A percentile compares a stretch with the other conserved stretches of the same genome.
phyloP scores from a whole-genome alignment of 2,329 filamentous ascomycete genomes.

The Cercospora zeae-maydis region DNA sequence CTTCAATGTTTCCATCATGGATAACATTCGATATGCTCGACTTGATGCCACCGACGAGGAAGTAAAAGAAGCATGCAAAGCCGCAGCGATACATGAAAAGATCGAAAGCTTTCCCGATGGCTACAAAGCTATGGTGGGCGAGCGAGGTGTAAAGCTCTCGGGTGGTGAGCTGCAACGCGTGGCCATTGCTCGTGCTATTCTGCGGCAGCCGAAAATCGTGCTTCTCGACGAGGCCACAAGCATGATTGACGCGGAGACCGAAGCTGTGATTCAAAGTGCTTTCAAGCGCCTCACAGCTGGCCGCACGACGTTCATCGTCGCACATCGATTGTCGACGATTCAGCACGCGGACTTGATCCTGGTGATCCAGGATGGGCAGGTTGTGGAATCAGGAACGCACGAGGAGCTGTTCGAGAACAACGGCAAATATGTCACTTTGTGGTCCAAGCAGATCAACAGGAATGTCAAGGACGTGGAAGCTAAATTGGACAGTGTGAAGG shows the following conservation, averaged over 20 bases:
- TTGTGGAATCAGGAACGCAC: conserved; percentile 73
- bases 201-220: conserved; percentile 63
- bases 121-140: conserved; percentile 72
- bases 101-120: conserved; percentile 60
- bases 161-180: conserved; percentile 85
- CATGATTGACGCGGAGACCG: conserved; percentile 57
- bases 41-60: conserved; percentile 60
- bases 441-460: conserved; percentile 35
- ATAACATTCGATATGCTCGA: conserved; percentile 63
- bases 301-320: conserved; percentile 74
- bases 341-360: conserved; percentile 75
- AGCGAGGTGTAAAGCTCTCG: conserved; percentile 72
- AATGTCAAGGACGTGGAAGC: conserved; percentile 23
- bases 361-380: conserved; percentile 66
- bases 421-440: conserved; percentile 35
- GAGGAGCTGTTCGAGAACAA: conserved; percentile 58
- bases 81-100: conserved; percentile 62
- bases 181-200: conserved; percentile 68
- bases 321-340: conserved; percentile 71
- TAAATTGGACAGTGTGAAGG: conserved; percentile 17
- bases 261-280: conserved; percentile 55
- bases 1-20: conserved; percentile 62
- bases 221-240: conserved; percentile 75
- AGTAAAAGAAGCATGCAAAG: conserved; percentile 57
- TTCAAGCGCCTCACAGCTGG: conserved; percentile 58